A percentile compares a stretch with the other conserved stretches of the same genome.
These are phyloP conservation scores for Gossypium turneri DNA, from an alignment of 345 rosid species.

Conservation along the genomic window DNA sequence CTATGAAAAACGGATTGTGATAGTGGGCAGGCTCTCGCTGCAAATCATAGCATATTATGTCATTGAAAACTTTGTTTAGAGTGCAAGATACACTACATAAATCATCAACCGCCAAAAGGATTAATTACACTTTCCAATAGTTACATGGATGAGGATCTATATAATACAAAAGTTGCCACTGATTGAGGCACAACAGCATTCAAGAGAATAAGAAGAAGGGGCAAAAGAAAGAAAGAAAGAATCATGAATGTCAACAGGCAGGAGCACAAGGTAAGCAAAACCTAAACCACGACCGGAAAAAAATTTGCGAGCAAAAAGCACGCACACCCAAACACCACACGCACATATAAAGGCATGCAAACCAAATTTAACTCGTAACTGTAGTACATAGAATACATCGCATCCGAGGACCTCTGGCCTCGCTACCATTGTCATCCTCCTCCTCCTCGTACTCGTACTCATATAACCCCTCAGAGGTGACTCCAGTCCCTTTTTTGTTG, in stretches of 20 bases:
- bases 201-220: neutral
- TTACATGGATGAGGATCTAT: neutral
- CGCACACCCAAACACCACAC: neutral
- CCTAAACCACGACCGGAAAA: neutral
- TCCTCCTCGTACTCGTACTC: conserved; percentile 35
- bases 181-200: neutral
- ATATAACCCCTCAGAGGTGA: conserved; percentile 28
- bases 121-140: conserved; percentile 16
- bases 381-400: conserved; percentile 97
- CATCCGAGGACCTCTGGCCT: conserved; percentile 45
- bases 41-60: neutral
- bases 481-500: conserved; percentile 33
- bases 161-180: neutral
- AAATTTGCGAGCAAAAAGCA: neutral
- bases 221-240: neutral
- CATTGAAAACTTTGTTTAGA: neutral
- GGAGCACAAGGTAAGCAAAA: neutral
- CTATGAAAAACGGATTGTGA: neutral
- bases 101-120: conserved; percentile 15
- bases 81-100: neutral
- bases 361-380: conserved; percentile 55
- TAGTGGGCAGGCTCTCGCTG: neutral
- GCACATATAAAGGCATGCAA: neutral
- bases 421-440: conserved; percentile 38
- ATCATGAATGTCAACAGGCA: neutral